Evolutionary conservation across 768 basidiomycete species (phyloP).

Genomic region (Mycena floridula): DNA sequence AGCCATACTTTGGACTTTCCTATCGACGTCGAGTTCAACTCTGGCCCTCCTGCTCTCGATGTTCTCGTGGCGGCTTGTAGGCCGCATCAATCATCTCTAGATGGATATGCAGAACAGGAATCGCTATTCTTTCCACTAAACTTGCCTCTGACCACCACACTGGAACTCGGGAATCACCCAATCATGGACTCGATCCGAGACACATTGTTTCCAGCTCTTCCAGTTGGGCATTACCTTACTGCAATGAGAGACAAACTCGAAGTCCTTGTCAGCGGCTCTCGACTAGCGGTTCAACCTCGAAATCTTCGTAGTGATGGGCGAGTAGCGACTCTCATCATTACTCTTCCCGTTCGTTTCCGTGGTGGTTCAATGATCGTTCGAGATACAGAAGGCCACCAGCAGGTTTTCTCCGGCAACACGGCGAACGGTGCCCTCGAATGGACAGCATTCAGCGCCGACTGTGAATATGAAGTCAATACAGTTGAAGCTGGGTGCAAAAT

Average conservation of each 20-base stretch:
- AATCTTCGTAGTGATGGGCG: conserved; percentile 57
- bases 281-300: conserved; percentile 49
- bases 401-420: conserved; percentile 57
- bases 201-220: conserved; percentile 66
- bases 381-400: conserved; percentile 47
- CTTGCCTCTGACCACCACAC: conserved; percentile 66
- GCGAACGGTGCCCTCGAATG: conserved; percentile 69
- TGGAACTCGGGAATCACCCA: conserved; percentile 78
- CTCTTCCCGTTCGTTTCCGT: conserved; percentile 67
- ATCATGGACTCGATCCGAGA: conserved; percentile 72
- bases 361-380: conserved; percentile 63
- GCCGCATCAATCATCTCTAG: conserved; percentile 51
- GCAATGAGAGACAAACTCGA: conserved; percentile 66
- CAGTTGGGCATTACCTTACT: conserved; percentile 64
- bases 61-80: conserved; percentile 71
- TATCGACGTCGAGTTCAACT: conserved; percentile 67
- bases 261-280: conserved; percentile 54
- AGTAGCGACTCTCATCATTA: conserved; percentile 66
- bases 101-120: conserved; percentile 53
- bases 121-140: conserved; percentile 68
- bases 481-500: conserved; percentile 68
- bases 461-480: conserved; percentile 67
- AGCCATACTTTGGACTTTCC: conserved; percentile 81
- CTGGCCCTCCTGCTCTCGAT: conserved; percentile 73
- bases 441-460: conserved; percentile 70